Percentiles rank a stretch among this genome's conserved stretches.
Evolutionary conservation across 371 early-diverging fungal genomes (phyloP).

Genomic region (Mortierella sp.): DNA sequence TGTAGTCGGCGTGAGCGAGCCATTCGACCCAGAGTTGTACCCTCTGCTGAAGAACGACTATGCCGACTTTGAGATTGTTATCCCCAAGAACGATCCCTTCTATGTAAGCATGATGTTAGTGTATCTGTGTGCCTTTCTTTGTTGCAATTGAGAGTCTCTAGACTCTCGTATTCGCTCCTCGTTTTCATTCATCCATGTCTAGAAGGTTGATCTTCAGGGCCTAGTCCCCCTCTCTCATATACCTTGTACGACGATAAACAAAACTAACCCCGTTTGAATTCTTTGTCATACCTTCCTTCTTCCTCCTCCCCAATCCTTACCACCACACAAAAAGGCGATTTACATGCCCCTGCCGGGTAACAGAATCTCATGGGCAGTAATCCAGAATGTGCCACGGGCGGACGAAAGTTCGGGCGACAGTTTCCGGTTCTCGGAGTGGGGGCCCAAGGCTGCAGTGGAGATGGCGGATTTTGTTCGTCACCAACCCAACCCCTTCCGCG

Average conservation of each 20-base stretch:
- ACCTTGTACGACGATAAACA: neutral
- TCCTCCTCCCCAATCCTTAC: neutral
- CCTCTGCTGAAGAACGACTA: constrained; percentile 18
- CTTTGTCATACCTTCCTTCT: no score
- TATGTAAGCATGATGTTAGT: constrained; percentile 29
- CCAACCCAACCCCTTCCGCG: constrained; percentile 19
- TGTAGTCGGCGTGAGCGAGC: constrained; percentile 35
- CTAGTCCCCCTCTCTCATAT: neutral
- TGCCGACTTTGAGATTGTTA: constrained; percentile 49
- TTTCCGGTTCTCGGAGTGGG: constrained; percentile 42
- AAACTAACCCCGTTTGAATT: neutral
- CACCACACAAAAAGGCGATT: constrained; percentile 7
- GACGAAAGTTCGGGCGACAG: constrained; percentile 28
- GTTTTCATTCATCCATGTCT: neutral
- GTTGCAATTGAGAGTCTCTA: neutral
- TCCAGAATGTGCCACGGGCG: constrained; percentile 30
- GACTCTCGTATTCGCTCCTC: neutral
- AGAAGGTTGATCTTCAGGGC: neutral
- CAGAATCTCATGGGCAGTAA: constrained; percentile 45
- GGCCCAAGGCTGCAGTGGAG: constrained; percentile 32
- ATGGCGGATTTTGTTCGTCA: constrained; percentile 42
- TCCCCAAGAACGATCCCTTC: constrained; percentile 42
- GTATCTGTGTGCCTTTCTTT: neutral
- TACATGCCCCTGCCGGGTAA: constrained; percentile 44
- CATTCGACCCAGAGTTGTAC: constrained; percentile 28